Conservation (phyloP, 805 yeast species). For the Tetrapisispora fleetii region DNA sequence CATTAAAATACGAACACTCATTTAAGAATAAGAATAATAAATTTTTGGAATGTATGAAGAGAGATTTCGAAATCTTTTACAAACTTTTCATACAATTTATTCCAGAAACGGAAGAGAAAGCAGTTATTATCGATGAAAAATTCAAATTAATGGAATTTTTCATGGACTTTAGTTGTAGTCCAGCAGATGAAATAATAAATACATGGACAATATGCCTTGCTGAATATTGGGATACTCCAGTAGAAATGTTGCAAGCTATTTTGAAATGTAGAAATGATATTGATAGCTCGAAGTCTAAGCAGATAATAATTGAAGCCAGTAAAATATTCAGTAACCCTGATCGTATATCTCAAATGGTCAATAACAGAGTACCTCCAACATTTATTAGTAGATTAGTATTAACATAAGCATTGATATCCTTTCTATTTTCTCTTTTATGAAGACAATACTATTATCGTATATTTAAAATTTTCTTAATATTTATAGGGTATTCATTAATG, state of each 20-base stretch:
- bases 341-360: slow-evolving; percentile 10
- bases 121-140: slow-evolving; percentile 35
- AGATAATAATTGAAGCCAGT: slow-evolving; percentile 13
- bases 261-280: slow-evolving; percentile 37
- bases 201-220: slow-evolving; percentile 54
- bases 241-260: slow-evolving; percentile 56
- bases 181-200: slow-evolving; percentile 38
- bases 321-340: slow-evolving; percentile 13
- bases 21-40: slow-evolving; percentile 35
- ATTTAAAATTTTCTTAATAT: too few relatives aligned
- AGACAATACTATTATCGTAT: too few relatives aligned
- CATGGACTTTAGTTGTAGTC: slow-evolving; percentile 44
- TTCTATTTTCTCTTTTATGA: not conserved
- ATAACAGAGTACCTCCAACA: slow-evolving; percentile 17
- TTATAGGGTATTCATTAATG: too few relatives aligned
- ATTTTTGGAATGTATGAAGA: slow-evolving; percentile 42
- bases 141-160: slow-evolving; percentile 54
- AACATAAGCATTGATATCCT: not conserved
- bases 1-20: slow-evolving; percentile 35
- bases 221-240: slow-evolving; percentile 69
- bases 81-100: slow-evolving; percentile 40
- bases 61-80: slow-evolving; percentile 51
- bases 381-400: slow-evolving; percentile 17
- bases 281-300: slow-evolving; percentile 24
- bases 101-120: slow-evolving; percentile 28